A percentile compares a stretch with the other conserved stretches of the same genome.
Conservation (phyloP, 306 rosid species). For the Gastrolobium bilobum region DNA sequence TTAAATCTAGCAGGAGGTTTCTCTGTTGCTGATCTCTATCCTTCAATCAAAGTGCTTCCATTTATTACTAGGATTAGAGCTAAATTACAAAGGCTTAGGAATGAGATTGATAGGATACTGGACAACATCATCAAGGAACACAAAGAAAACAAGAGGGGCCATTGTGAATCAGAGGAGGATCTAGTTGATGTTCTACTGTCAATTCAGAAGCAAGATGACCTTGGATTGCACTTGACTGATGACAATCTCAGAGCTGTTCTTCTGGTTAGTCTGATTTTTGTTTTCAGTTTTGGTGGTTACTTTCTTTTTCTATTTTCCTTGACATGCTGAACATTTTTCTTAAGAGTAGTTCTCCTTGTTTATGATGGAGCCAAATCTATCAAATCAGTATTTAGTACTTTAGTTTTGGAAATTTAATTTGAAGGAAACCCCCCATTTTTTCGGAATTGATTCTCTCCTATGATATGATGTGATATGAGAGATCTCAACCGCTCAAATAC, state of each 20-base stretch:
- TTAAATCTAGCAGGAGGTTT: neutral
- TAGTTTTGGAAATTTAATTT: too few species aligned
- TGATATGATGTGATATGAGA: too few species aligned
- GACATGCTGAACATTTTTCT: neutral
- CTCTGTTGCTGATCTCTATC: conserved; percentile 43
- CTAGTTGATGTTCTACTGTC: conserved; percentile 39
- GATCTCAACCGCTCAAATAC: too few species aligned
- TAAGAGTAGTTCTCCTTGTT: neutral
- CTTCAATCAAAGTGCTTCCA: conserved; percentile 24
- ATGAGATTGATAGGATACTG: neutral
- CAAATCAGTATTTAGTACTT: too few species aligned
- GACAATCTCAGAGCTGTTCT: conserved; percentile 33
- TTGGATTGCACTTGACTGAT: conserved; percentile 20
- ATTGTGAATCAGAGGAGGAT: conserved; percentile 22
- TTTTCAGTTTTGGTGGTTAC: neutral
- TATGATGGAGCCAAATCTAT: too few species aligned
- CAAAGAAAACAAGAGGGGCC: neutral
- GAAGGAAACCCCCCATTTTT: too few species aligned
- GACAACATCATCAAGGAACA: conserved; percentile 25
- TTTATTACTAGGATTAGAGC: conserved; percentile 16
- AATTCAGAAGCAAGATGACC: conserved; percentile 18
- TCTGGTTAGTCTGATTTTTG: conserved; percentile 17
- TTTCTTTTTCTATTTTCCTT: neutral
- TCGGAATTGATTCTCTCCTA: too few species aligned
- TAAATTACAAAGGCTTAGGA: neutral